Percentiles rank a stretch among this genome's conserved stretches.
These are phyloP conservation scores for Helichrysum umbraculigerum DNA, from an alignment of 129 eudicot genomes.

Conservation along the genomic window DNA sequence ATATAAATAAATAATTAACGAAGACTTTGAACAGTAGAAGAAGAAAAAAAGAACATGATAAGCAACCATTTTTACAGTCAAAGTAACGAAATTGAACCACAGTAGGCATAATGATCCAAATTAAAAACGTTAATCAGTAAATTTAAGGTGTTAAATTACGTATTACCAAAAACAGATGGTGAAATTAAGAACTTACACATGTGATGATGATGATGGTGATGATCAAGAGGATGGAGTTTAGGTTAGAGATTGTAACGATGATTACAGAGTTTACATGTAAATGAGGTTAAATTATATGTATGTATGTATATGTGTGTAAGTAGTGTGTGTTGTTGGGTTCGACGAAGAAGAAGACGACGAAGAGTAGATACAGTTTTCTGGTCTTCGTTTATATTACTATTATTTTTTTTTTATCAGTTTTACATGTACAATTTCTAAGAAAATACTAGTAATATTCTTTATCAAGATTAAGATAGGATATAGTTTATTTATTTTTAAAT, in stretches of 20 bases:
- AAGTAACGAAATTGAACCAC: not conserved
- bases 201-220: not conserved
- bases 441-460: not conserved
- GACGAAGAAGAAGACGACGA: slow-evolving; percentile 4
- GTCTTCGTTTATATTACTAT: slow-evolving; percentile 1
- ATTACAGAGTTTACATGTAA: slow-evolving; percentile 4
- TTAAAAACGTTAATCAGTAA: not conserved
- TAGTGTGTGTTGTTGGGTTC: slow-evolving; percentile 14
- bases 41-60: not conserved
- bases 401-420: not conserved
- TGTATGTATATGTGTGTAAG: not conserved
- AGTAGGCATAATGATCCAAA: not conserved
- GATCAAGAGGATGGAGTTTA: not conserved
- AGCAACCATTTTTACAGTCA: not conserved
- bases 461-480: too few relatives aligned
- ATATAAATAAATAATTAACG: not conserved
- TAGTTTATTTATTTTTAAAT: too few relatives aligned
- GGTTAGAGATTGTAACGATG: slow-evolving; percentile 1
- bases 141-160: not conserved
- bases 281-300: not conserved
- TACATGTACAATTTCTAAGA: not conserved
- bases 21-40: not conserved
- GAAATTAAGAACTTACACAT: not conserved
- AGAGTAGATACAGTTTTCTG: slow-evolving; percentile 2
- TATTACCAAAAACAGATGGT: slow-evolving; percentile 2